Conservation (phyloP, 2,329 filamentous ascomycete genomes). For the Neoarthrinium moseri region DNA sequence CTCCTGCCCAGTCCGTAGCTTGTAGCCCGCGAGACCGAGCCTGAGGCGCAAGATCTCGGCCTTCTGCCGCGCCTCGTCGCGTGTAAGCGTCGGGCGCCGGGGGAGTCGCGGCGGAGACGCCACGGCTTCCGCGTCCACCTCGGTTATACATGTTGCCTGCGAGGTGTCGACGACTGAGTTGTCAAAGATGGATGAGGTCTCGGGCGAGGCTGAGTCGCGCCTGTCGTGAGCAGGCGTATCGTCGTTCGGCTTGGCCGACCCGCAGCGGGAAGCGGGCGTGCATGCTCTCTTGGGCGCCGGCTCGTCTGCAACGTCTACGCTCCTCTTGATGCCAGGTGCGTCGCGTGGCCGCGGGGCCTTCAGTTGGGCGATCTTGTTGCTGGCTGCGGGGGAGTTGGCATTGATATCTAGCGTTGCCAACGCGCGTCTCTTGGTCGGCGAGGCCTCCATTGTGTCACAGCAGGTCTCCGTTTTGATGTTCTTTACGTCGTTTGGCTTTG, state of each 20-base stretch:
- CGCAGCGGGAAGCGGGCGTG: not conserved
- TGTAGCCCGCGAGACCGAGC: constrained; percentile 72
- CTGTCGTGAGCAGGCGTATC: not conserved
- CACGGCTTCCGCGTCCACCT: constrained; percentile 36
- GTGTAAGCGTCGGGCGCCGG: constrained; percentile 36
- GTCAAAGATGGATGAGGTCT: constrained; percentile 49
- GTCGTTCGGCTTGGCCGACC: not conserved
- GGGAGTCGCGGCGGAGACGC: constrained; percentile 16
- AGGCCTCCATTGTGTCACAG: constrained; percentile 25
- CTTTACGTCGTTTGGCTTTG: not conserved
- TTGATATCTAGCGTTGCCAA: constrained; percentile 26
- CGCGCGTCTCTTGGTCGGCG: constrained; percentile 28
- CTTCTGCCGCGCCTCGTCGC: constrained; percentile 57
- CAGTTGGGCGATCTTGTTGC: not conserved
- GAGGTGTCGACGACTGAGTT: constrained; percentile 45
- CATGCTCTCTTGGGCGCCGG: not conserved
- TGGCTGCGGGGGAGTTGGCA: constrained; percentile 17
- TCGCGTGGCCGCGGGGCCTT: not conserved
- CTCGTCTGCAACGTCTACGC: not conserved
- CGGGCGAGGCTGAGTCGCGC: constrained; percentile 10
- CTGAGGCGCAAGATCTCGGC: constrained; percentile 66
- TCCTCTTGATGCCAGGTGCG: not conserved
- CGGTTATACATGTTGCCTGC: constrained; percentile 48
- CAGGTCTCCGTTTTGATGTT: too few species aligned
- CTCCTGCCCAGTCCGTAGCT: constrained; percentile 71